Conservation (phyloP, 2,329 filamentous ascomycete genomes). For the Aurifilum marmelostoma region DNA sequence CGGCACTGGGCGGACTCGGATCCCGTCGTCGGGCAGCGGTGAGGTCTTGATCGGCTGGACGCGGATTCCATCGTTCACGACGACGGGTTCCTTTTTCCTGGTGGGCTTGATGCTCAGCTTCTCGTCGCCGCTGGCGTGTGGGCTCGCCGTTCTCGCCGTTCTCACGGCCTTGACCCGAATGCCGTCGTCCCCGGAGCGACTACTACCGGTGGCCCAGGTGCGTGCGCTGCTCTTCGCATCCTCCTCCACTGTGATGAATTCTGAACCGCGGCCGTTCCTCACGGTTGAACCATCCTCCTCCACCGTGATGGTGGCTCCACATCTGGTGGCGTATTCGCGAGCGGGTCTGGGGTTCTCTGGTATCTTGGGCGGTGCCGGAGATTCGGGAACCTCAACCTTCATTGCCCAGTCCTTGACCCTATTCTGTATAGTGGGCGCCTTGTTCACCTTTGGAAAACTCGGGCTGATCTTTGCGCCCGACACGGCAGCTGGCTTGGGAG, state of each 20-base stretch:
- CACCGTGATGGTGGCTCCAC: slow-evolving; percentile 42
- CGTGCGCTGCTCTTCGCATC: slow-evolving; percentile 24
- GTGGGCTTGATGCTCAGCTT: slow-evolving; percentile 46
- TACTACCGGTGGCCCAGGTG: slow-evolving; percentile 16
- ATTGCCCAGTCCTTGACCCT: slow-evolving; percentile 67
- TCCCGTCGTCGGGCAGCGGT: slow-evolving; percentile 41
- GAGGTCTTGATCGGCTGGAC: slow-evolving; percentile 34
- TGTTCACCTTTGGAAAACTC: slow-evolving; percentile 53
- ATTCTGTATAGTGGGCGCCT: slow-evolving; percentile 58
- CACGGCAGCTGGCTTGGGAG: slow-evolving; percentile 31
- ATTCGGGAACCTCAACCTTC: slow-evolving; percentile 55
- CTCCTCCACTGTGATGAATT: slow-evolving; percentile 32
- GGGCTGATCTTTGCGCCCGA: slow-evolving; percentile 36
- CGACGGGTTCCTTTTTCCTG: slow-evolving; percentile 35
- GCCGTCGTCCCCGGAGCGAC: slow-evolving; percentile 37
- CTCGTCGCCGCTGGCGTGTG: slow-evolving; percentile 35
- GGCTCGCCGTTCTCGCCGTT: slow-evolving; percentile 31
- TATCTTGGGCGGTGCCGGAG: slow-evolving; percentile 42
- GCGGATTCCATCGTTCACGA: slow-evolving; percentile 41
- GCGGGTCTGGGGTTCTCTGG: slow-evolving; percentile 30
- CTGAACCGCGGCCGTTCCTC: slow-evolving; percentile 25
- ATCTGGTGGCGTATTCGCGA: slow-evolving; percentile 34
- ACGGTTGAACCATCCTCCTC: slow-evolving; percentile 35
- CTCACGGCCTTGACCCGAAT: slow-evolving; percentile 45
- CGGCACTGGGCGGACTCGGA: slow-evolving; percentile 38